Evolutionary conservation across 1,284 basidiomycete species (phyloP), one percentile per base, ranked within the genome.

Genomic region (Pseudozyma sp.): DNA sequence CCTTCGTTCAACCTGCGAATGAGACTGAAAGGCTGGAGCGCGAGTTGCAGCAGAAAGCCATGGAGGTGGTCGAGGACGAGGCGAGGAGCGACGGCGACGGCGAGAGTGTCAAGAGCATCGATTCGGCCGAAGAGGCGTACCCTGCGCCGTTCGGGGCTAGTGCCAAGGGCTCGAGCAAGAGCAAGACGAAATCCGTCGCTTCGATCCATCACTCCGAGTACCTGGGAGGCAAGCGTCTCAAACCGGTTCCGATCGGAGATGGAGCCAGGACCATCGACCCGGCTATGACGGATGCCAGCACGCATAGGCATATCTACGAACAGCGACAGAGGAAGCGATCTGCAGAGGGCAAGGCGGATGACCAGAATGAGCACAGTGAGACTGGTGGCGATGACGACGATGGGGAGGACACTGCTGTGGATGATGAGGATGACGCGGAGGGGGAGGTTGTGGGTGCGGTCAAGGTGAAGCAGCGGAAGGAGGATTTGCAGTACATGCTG

Each of bases 401-500:
- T 7, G 47, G 56, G 19, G 56, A 55, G 5, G 51, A 62, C 43
- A 55, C 61, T 8, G 53, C 56, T 5, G 60, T 45, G 14, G 61
- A 65, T 17, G 62, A 69, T 11, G 57, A 70, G 34, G 54, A 46
- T 5, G 48, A 52, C 10, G 47, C 55, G 5, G 45, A 63, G 33
- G 63, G 66, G 1, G 55, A 68, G 13, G 30, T 13, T 7, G 54
- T 62, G 7, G 72, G 60, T 8, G 29, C 65, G 5, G 54, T 67
- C 54, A 71, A 73, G 30, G 57, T 64, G 43, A 68, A 68, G 48
- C 50, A 68, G 24, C 45, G 55, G 33, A 63, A 76, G 35, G 60
- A 76, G 40, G 59, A 74, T 31, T 33, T 75, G 0, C 75, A 77
- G 48, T 77, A 77, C 45, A 79, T 82, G 73, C 74, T 84, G 45